These are phyloP conservation scores for Heliocybe sulcata DNA, from an alignment of 1,284 basidiomycete species.

Conservation along the genomic window DNA sequence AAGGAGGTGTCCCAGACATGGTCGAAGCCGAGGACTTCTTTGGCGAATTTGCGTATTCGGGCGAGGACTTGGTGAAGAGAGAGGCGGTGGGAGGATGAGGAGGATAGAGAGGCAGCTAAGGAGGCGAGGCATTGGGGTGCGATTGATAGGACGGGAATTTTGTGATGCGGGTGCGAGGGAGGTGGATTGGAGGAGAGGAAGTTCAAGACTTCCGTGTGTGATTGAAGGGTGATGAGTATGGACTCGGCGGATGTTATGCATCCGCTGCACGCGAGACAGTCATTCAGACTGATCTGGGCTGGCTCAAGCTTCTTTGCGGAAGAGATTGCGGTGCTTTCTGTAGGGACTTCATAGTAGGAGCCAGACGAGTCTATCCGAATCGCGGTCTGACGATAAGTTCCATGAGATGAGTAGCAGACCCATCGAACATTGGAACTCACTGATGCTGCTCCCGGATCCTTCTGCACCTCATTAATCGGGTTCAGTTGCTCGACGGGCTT, in stretches of 20 bases:
- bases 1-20: conserved; percentile 93
- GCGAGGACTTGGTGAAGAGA: conserved; percentile 56
- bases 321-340: conserved; percentile 17
- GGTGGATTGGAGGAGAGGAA: conserved; percentile 59
- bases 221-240: conserved; percentile 95
- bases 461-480: conserved; percentile 25
- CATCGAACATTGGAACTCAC: conserved; percentile 33
- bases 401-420: conserved; percentile 3
- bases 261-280: conserved; percentile 92
- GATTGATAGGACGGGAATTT: conserved; percentile 76
- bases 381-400: conserved; percentile 56
- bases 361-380: conserved; percentile 82
- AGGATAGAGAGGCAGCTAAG: conserved; percentile 64
- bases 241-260: conserved; percentile 99
- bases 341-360: conserved; percentile 69
- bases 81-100: conserved; percentile 37
- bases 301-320: conserved; percentile 67
- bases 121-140: conserved; percentile 92
- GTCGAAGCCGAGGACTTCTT: conserved; percentile 55
- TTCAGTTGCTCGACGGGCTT: conserved; percentile 83
- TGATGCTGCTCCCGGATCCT: conserved; percentile 48
- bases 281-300: conserved; percentile 93
- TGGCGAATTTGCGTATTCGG: conserved; percentile 62
- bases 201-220: conserved; percentile 84
- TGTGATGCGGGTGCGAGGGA: conserved; percentile 31